Percentiles rank a stretch among this genome's conserved stretches.
phyloP scores from a whole-genome alignment of 331 rosid species.

The Prunus yedoensis region DNA sequence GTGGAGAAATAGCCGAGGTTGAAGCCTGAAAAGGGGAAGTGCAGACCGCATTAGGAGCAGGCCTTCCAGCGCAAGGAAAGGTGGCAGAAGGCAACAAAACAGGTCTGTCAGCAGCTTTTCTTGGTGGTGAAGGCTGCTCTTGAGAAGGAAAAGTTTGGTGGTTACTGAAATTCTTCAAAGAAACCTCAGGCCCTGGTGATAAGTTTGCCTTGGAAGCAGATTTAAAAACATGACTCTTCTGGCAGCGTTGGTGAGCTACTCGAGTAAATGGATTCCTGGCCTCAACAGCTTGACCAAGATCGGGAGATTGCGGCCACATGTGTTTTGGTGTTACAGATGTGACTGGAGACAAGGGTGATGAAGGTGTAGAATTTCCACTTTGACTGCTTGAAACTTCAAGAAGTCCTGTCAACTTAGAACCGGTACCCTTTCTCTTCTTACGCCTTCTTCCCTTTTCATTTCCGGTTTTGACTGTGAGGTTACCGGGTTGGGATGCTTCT shows the following conservation, averaged over 20 bases:
- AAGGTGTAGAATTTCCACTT: conserved; percentile 96
- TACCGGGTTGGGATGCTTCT: conserved; percentile 45
- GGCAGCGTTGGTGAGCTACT: conserved; percentile 29
- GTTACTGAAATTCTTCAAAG: conserved; percentile 19
- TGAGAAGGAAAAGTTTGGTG: conserved; percentile 30
- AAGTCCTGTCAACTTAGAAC: conserved; percentile 47
- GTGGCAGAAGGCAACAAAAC: conserved; percentile 49
- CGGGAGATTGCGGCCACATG: conserved; percentile 48
- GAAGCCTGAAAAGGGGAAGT: conserved; percentile 35
- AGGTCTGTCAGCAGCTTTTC: conserved; percentile 34
- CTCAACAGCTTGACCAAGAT: conserved; percentile 50
- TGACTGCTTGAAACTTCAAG: conserved; percentile 95
- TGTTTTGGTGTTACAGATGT: conserved; percentile 45
- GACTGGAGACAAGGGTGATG: conserved; percentile 80
- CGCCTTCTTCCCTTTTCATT: conserved; percentile 68
- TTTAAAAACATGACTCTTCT: conserved; percentile 28
- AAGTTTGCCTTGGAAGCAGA: conserved; percentile 32
- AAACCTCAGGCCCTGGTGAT: conserved; percentile 28
- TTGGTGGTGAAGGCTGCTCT: conserved; percentile 38
- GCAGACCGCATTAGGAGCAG: conserved; percentile 30
- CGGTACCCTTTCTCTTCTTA: conserved; percentile 63
- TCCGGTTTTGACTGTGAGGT: conserved; percentile 67
- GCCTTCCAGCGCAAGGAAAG: conserved; percentile 39
- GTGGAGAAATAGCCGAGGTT: conserved; percentile 41
- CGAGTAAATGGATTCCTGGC: conserved; percentile 33